Percentiles rank a stretch among this genome's conserved stretches.
Conservation (phyloP, 495 filamentous ascomycete genomes). For the Penicillium verhagenii region DNA sequence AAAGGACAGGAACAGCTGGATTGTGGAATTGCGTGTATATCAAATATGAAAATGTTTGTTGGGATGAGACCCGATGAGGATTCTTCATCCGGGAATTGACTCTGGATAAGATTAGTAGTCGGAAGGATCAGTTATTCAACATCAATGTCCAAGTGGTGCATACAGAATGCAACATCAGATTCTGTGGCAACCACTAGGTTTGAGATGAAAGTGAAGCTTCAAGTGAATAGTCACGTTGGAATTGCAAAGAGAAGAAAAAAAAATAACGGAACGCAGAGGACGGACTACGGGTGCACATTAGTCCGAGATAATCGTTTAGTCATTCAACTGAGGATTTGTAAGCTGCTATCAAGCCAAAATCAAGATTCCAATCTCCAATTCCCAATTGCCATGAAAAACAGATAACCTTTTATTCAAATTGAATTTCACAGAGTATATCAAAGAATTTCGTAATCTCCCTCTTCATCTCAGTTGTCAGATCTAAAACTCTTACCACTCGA, state of each 20-base stretch:
- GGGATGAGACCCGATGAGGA: background rate
- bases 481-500: too few relatives aligned
- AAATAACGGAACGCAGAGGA: background rate
- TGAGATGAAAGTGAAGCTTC: background rate
- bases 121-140: background rate
- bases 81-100: too few relatives aligned
- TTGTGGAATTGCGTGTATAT: constrained; percentile 35
- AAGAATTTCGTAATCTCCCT: too few relatives aligned
- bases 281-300: background rate
- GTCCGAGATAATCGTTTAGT: background rate
- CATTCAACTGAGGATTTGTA: background rate
- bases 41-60: too few relatives aligned
- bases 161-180: constrained; percentile 2
- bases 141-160: background rate
- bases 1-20: constrained; percentile 42
- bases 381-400: too few relatives aligned
- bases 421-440: too few relatives aligned
- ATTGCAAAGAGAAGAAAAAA: background rate
- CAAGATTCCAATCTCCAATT: too few relatives aligned
- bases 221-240: too few relatives aligned
- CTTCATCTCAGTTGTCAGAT: too few relatives aligned
- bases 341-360: too few relatives aligned
- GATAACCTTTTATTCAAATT: too few relatives aligned
- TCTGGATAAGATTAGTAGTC: background rate
- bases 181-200: background rate